Evolutionary conservation across 352 stramenopile species (phyloP).

Genomic region (Globisporangium paroecandrum): DNA sequence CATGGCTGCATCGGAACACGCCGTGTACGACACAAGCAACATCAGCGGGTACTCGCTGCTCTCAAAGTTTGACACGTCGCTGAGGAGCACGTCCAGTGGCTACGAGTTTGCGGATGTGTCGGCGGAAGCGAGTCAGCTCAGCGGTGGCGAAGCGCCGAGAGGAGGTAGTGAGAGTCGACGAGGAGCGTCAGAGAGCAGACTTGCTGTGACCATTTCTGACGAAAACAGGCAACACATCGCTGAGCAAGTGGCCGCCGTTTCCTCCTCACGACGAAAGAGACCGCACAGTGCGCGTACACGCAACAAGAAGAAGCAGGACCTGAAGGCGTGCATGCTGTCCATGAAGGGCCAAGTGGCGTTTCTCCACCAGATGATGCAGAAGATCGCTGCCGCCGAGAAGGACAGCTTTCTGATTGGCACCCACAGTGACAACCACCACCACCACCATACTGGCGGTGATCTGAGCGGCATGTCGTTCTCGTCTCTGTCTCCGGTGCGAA

Average conservation of each 20-base stretch:
- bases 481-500: constrained; percentile 16
- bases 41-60: neutral
- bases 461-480: constrained; percentile 17
- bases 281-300: constrained; percentile 8
- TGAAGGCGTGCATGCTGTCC: constrained; percentile 18
- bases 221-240: constrained; percentile 6
- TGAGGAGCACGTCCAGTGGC: neutral
- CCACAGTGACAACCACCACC: neutral
- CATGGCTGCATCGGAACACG: constrained; percentile 1
- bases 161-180: neutral
- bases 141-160: neutral
- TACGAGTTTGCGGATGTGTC: constrained; percentile 9
- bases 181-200: no score
- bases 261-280: constrained; percentile 2
- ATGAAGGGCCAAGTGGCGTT: constrained; percentile 22
- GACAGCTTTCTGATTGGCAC: neutral
- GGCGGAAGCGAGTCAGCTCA: neutral
- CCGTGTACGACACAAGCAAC: neutral
- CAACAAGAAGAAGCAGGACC: constrained; percentile 7
- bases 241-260: neutral
- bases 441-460: neutral
- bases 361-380: constrained; percentile 15
- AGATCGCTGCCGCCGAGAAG: constrained; percentile 3
- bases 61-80: neutral
- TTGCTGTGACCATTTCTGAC: neutral